Evolutionary conservation across 2,329 filamentous ascomycete species (phyloP), one percentile per base, ranked within the genome.

Genomic region (Diaporthe aspalathi): DNA sequence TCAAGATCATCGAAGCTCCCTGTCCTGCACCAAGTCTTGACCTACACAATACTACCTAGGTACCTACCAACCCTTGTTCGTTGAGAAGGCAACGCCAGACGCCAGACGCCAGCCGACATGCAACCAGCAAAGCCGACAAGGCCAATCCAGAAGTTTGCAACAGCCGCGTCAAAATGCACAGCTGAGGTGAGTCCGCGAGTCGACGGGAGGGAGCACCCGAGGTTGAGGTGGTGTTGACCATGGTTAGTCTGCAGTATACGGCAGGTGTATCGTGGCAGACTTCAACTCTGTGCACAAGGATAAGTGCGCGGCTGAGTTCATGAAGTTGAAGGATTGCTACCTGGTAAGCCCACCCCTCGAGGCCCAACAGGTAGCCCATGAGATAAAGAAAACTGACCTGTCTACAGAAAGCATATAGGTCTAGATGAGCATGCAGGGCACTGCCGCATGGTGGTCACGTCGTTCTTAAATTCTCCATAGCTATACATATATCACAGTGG

Each of bases 221-320:
- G 54, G 20, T 45, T 49, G 47, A 17, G 11, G 24, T 50, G 27
- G n/a, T 65, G 24, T 32, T 24, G 22, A 56, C 53, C 63, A 62
- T 67, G 68, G 20, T 62, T 22, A 98, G 95, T 92, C 94, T 67
- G 87, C 94, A 3, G 85, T 89, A 16, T 99, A 98, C 78, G 96
- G 95, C 75, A 95, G 94, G 85, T 99, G 96, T 80, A 91, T 99
- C 74, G 88, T 95, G 65, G 89, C 90, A 49, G 95, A 98, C 79
- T 98, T 97, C 83, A 95, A 95, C 79, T 90, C 94, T 5, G 90
- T 97, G 3, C 89, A 94, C 76, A 97, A 97, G 79, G 94, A 98
- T 79, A 96, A 96, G 85, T 99, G 96, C 78, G 86, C 87, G 5
- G 90, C 90, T 71, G 94, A 98, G 78, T 98, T 99, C 76, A 85